Conservation (phyloP, 352 stramenopile species). For the Peronospora belbahrii region DNA sequence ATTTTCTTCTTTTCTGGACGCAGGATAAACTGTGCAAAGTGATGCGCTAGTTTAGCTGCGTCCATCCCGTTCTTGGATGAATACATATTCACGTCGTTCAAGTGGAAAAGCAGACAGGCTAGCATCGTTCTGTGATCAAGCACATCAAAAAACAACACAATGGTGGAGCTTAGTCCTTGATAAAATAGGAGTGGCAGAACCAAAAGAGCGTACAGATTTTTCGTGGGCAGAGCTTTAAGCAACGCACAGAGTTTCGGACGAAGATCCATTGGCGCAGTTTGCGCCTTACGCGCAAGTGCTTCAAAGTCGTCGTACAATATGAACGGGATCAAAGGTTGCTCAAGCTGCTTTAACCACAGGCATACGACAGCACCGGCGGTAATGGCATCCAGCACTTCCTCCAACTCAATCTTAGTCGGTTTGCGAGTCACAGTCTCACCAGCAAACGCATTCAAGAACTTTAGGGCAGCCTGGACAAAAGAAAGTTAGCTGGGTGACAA, state of each 20-base stretch:
- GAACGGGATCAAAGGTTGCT: conserved; percentile 58
- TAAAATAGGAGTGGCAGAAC: neutral
- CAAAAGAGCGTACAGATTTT: conserved; percentile 47
- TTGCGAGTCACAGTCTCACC: conserved; percentile 26
- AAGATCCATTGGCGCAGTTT: conserved; percentile 43
- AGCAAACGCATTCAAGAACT: conserved; percentile 62
- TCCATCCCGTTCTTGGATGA: conserved; percentile 69
- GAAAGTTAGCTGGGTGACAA: neutral
- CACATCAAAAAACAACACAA: neutral
- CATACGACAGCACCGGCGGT: conserved; percentile 56
- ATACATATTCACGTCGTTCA: conserved; percentile 80
- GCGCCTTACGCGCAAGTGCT: conserved; percentile 32
- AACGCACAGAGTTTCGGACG: conserved; percentile 50
- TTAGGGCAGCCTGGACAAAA: conserved; percentile 24
- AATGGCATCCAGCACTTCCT: conserved; percentile 43
- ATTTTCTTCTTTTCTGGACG: conserved; percentile 19
- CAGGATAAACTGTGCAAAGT: conserved; percentile 57
- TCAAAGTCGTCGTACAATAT: conserved; percentile 57
- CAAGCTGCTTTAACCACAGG: conserved; percentile 56
- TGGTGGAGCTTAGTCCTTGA: conserved; percentile 3
- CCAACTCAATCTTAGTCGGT: conserved; percentile 53
- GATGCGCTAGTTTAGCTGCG: conserved; percentile 36
- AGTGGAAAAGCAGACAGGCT: conserved; percentile 66
- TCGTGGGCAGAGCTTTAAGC: conserved; percentile 45
- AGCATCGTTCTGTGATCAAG: conserved; percentile 46